phyloP scores from a whole-genome alignment of 805 yeast species.

The Cyberlindnera petersonii region DNA sequence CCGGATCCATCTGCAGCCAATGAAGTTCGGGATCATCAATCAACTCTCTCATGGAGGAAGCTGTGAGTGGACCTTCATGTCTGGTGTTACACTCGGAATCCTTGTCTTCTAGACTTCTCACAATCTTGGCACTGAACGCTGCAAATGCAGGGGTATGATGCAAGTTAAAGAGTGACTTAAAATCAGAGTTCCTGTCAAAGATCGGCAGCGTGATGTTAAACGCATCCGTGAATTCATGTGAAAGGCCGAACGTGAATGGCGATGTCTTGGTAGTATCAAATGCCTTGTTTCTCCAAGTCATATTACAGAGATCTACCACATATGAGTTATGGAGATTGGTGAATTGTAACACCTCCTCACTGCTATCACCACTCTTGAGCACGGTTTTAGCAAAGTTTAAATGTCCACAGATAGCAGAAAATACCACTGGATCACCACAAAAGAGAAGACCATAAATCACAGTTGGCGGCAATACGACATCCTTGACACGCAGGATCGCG shows the following conservation, averaged over 20 bases:
- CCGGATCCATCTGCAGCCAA: conserved; percentile 37
- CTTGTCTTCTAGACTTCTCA: conserved; percentile 46
- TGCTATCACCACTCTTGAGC: conserved; percentile 12
- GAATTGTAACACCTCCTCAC: conserved; percentile 25
- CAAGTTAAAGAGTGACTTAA: conserved; percentile 32
- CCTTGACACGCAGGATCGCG: conserved; percentile 18
- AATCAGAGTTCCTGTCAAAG: conserved; percentile 24
- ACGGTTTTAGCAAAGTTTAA: conserved; percentile 34
- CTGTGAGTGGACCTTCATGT: conserved; percentile 53
- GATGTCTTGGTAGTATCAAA: conserved; percentile 35
- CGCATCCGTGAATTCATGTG: conserved; percentile 28
- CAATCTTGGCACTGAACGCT: conserved; percentile 38
- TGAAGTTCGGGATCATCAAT: conserved; percentile 14
- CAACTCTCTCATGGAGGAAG: conserved; percentile 35
- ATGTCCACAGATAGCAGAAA: conserved; percentile 45
- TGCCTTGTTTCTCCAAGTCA: conserved; percentile 53
- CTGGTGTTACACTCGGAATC: conserved; percentile 31
- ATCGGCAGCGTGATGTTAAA: conserved; percentile 23
- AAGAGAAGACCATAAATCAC: conserved; percentile 38
- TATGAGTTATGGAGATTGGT: conserved; percentile 42
- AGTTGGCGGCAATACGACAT: conserved; percentile 38
- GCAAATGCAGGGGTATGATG: conserved; percentile 52
- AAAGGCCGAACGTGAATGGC: conserved; percentile 30
- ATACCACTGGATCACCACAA: conserved; percentile 39
- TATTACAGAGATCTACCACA: conserved; percentile 53